A percentile compares a stretch with the other conserved stretches of the same genome.
Conservation (phyloP, 202 grass and related monocot species). For the Eragrostis tef region DNA sequence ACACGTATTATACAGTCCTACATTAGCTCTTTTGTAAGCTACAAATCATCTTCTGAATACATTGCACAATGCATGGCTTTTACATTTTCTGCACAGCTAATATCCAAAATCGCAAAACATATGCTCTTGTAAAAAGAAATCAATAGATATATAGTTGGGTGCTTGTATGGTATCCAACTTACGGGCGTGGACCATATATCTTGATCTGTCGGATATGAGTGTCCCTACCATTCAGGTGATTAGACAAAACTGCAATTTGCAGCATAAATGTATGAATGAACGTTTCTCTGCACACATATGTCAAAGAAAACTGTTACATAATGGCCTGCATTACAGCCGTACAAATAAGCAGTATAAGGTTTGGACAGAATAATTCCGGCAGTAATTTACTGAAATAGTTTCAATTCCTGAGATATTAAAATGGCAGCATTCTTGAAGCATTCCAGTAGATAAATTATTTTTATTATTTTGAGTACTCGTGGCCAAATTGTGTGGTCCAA, state of each 20-base stretch:
- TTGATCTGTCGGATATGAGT: conserved; percentile 90
- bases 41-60: not conserved
- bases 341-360: not conserved
- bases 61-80: not conserved
- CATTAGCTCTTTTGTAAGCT: not conserved
- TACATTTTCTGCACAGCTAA: not conserved
- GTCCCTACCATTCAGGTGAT: conserved; percentile 93
- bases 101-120: not conserved
- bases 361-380: not conserved
- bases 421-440: not conserved
- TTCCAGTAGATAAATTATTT: not conserved
- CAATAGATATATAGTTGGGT: not conserved
- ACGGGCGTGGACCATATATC: conserved; percentile 83
- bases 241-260: conserved; percentile 78
- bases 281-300: conserved; percentile 69
- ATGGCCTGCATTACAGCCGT: not conserved
- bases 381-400: not conserved
- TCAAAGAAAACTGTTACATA: conserved; percentile 33
- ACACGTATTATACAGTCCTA: not conserved
- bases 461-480: not conserved
- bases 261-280: conserved; percentile 97
- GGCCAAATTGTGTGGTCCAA: not conserved
- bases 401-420: not conserved
- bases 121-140: conserved; percentile 11
- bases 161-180: conserved; percentile 52